These are phyloP conservation scores for Podaxis mareebaensis DNA, from an alignment of 768 basidiomycete genomes.

Conservation along the genomic window DNA sequence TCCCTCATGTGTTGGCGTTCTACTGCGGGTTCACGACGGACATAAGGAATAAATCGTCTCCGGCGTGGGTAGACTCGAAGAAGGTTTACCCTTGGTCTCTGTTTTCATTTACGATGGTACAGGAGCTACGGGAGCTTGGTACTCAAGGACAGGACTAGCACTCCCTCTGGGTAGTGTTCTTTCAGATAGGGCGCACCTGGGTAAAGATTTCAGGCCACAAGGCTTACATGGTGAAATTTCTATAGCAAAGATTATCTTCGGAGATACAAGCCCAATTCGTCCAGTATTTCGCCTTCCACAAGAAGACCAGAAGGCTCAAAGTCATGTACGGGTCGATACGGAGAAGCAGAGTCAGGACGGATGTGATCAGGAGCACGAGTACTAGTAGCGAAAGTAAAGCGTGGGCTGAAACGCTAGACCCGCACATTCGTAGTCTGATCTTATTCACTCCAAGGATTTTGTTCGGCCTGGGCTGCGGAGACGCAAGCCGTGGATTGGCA, in stretches of 20 bases:
- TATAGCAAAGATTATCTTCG: background rate
- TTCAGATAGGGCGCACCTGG: background rate
- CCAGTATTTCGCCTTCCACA: background rate
- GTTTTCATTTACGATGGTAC: constrained; percentile 7
- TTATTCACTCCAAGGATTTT: background rate
- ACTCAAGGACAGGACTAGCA: constrained; percentile 2
- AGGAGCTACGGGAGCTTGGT: constrained; percentile 3
- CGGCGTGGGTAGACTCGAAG: background rate
- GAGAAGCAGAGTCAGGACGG: background rate
- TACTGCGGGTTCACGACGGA: background rate
- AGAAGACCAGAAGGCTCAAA: background rate
- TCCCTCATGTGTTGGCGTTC: background rate
- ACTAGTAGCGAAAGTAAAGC: background rate
- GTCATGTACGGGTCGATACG: background rate
- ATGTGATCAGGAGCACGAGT: background rate
- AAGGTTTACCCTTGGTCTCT: background rate
- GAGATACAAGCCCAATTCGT: background rate
- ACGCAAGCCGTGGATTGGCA: background rate
- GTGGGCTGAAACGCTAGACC: background rate
- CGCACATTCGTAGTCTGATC: background rate
- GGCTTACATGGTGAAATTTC: constrained; percentile 18
- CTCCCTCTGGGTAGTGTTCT: background rate
- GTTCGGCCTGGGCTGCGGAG: background rate
- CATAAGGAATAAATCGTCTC: constrained; percentile 4
- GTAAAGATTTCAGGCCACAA: constrained; percentile 30